Base-by-base conservation (phyloP, 2,329 filamentous ascomycete species). In the Penicillium janthinellum region DNA sequence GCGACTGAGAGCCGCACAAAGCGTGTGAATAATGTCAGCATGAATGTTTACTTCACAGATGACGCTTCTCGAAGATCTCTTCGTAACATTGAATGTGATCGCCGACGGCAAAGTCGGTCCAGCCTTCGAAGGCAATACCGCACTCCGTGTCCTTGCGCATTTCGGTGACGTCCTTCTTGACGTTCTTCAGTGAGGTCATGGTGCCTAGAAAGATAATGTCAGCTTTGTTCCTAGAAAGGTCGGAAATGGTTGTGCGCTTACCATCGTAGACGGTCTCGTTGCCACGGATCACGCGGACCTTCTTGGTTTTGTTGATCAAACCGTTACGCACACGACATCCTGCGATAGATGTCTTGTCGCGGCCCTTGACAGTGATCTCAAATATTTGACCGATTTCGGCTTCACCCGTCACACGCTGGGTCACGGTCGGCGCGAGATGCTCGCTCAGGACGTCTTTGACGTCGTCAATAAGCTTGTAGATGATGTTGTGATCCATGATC, bases 131-230 rank as follows among this genome's bases (percentile, higher is more conserved):
- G 54, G 86, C 88, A 66, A 99, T 88, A 66, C 95, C 95, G 70
- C 95, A 99, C 77, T 99, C 95, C n/a, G 84, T 86, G 59, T 92
- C 93, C 78, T 96, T 98, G 70, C 87, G 88, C 87, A 96, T 95
- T 71, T 96, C 91, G 48, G 82, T 81, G 34, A 95, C 90, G 65
- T 97, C 91, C 75, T 96, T 96, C 83, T 98, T 97, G 75, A 90
- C 87, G 70, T 96, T 90, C 79, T 95, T 97, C 59, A 99, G 86
- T 1, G 91, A 91, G 17, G 86, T 84, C 45, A 98, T 85, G 54
- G 83, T 84, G 65, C 93, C 94, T 96, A 17, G 17, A 58, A 58
- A 15, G 41, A 34, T 6, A 35, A 31, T 10, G 44, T 50, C 11
- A 48, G 50, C 25, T 14, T 20, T 20, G 34, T 11, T 41, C 17